Evolutionary conservation across 441 rosid species (phyloP), one percentile per base, ranked within the genome.

Genomic region (Gossypium trilobum): DNA sequence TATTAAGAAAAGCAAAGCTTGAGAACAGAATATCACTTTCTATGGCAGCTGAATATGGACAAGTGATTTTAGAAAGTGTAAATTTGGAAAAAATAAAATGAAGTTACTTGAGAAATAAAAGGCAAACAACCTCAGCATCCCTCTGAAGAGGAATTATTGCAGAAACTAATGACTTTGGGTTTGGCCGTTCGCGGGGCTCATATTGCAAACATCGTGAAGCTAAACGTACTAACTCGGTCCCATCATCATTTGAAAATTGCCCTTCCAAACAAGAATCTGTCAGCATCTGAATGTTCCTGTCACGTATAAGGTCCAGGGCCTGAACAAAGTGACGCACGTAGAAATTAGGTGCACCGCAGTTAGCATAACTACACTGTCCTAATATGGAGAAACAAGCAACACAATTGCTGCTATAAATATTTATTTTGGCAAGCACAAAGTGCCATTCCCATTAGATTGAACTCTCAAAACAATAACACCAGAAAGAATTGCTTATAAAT

Each of bases 201-300:
- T 89, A 87, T 71, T 91, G 93, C 78, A 93, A 82, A 82, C 98
- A 93, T 62, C 96, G 75, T 60, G 98, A 89, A 72, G 95, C 98
- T 79, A 93, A 79, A 27, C 98, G 91, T 51, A 93, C 86, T 74
- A 93, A 80, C 78, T 91, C 98, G 59, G 95, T 89, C 59, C 96
- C 95, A 8, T 93, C 97, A 29, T 83, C 93, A 72, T 82, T 82
- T 55, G 93, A 84, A 78, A 90, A 90, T 56, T 90, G 91, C 39
- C 98, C 97, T 84, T 85, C 92, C 80, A 91, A 86, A 86, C 95
- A 90, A 74, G 98, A 93, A 80, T 93, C 97, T n/a, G 87, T 87
- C 74, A 93, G 81, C 87, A 83, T 89, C 79, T 87, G 92, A 77
- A 91, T 83, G 80, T 93, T 90, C 80, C 91, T 86, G 81, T 89